These are phyloP conservation scores for Entamoeba dispar DNA, from an alignment of 208 protist species.

Conservation along the genomic window DNA sequence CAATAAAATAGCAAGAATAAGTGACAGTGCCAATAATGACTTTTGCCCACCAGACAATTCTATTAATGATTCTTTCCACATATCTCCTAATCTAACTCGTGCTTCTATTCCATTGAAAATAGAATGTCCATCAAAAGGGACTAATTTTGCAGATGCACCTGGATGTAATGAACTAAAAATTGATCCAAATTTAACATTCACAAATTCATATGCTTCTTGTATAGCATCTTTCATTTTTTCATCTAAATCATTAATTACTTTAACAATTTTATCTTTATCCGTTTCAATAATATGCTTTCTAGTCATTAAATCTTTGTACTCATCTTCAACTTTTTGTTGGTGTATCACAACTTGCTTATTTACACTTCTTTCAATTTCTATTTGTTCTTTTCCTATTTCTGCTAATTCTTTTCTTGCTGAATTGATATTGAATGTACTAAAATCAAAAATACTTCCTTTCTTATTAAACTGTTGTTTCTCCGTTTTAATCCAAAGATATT, in stretches of 20 bases:
- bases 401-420: conserved; percentile 31
- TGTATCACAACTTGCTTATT: background rate
- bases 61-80: conserved; percentile 81
- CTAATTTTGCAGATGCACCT: conserved; percentile 57
- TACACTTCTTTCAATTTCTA: background rate
- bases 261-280: conserved; percentile 49
- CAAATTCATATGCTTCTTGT: conserved; percentile 1
- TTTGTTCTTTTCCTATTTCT: background rate
- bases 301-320: background rate
- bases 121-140: conserved; percentile 45
- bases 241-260: conserved; percentile 29
- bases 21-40: conserved; percentile 90
- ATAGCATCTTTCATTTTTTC: conserved; percentile 61
- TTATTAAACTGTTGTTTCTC: conserved; percentile 48
- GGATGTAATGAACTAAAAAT: conserved; percentile 88
- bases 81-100: conserved; percentile 74
- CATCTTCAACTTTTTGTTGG: background rate
- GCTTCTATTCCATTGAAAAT: conserved; percentile 23
- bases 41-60: conserved; percentile 93
- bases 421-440: conserved; percentile 22
- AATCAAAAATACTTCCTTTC: background rate
- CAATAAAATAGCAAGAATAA: conserved; percentile 86
- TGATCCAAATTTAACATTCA: conserved; percentile 70
- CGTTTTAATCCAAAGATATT: conserved; percentile 42
- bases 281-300: conserved; percentile 22